Conservation (phyloP, 2,329 filamentous ascomycete genomes). For the Trichoderma brevicompactum region DNA sequence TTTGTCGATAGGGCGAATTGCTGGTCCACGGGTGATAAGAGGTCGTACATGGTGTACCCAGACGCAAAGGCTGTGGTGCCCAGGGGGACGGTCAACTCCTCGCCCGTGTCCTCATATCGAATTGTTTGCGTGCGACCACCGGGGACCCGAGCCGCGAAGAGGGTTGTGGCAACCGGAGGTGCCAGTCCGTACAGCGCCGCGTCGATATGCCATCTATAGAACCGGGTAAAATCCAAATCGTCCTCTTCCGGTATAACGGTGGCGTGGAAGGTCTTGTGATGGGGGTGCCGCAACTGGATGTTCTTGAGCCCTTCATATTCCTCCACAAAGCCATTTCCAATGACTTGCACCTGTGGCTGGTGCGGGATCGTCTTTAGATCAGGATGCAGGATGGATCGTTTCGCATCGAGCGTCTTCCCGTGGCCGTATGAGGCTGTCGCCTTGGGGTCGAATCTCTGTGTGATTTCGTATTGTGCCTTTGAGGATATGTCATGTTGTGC, state of each 20-base stretch:
- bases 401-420: slow-evolving; percentile 71
- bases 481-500: slow-evolving; percentile 66
- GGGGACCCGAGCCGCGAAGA: slow-evolving; percentile 75
- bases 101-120: slow-evolving; percentile 72
- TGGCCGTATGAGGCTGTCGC: slow-evolving; percentile 71
- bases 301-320: slow-evolving; percentile 73
- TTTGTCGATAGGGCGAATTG: slow-evolving; percentile 68
- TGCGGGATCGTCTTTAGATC: slow-evolving; percentile 81
- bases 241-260: slow-evolving; percentile 60
- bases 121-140: slow-evolving; percentile 67
- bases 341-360: slow-evolving; percentile 76
- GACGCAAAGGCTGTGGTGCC: slow-evolving; percentile 78
- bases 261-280: slow-evolving; percentile 77
- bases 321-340: slow-evolving; percentile 72
- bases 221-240: slow-evolving; percentile 57
- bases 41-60: slow-evolving; percentile 71
- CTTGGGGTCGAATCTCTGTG: slow-evolving; percentile 71
- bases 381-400: slow-evolving; percentile 70
- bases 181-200: slow-evolving; percentile 75
- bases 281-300: slow-evolving; percentile 72
- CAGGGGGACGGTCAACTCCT: slow-evolving; percentile 69
- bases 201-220: slow-evolving; percentile 83
- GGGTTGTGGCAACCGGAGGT: slow-evolving; percentile 73
- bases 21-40: slow-evolving; percentile 67
- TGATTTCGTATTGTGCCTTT: slow-evolving; percentile 74